Conservation (phyloP, 768 basidiomycete genomes). For the Strobilomyces confusus region DNA sequence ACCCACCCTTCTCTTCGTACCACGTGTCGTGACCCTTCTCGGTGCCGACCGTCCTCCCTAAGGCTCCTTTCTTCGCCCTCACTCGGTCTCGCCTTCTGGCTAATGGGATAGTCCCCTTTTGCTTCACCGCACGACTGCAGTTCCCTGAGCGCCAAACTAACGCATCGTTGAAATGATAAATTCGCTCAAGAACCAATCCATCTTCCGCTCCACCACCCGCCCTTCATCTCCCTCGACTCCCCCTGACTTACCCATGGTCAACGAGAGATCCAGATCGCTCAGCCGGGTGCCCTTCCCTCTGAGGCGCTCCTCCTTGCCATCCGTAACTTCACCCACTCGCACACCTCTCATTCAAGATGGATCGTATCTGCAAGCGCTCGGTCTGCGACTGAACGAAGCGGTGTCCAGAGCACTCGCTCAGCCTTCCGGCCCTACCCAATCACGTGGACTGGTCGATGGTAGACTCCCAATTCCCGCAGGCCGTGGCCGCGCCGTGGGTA, state of each 20-base stretch:
- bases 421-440: conserved; percentile 49
- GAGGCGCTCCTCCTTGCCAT: conserved; percentile 46
- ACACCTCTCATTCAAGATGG: conserved; percentile 66
- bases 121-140: conserved; percentile 26
- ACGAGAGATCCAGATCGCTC: conserved; percentile 49
- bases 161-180: conserved; percentile 45
- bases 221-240: conserved; percentile 52
- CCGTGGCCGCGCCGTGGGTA: conserved; percentile 63
- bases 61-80: conserved; percentile 28
- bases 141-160: not conserved
- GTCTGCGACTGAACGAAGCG: conserved; percentile 76
- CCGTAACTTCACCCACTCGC: conserved; percentile 30
- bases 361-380: conserved; percentile 73
- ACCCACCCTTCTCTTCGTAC: conserved; percentile 51
- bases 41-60: conserved; percentile 81
- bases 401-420: conserved; percentile 72
- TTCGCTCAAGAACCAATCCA: conserved; percentile 61
- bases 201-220: conserved; percentile 61
- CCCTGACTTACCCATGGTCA: conserved; percentile 35
- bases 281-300: conserved; percentile 61
- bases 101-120: conserved; percentile 41
- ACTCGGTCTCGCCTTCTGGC: conserved; percentile 6
- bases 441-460: conserved; percentile 56
- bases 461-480: conserved; percentile 72
- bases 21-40: conserved; percentile 54